phyloP scores from a whole-genome alignment of 352 stramenopile species.

The Phytopythium helicoides region DNA sequence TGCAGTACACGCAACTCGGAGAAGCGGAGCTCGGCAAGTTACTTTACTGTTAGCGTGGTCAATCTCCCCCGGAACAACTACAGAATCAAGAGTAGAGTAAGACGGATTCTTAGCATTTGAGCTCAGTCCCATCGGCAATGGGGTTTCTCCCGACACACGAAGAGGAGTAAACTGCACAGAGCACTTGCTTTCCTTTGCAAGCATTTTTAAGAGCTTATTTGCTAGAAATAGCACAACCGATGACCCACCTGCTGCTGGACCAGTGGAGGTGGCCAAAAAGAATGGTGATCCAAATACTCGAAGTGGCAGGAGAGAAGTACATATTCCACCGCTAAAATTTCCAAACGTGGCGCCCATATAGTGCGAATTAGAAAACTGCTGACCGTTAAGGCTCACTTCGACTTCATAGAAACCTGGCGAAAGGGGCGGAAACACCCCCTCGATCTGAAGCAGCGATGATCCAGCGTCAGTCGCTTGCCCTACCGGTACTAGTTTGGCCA shows the following conservation, averaged over 20 bases:
- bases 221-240: constrained; percentile 54
- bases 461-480: no score
- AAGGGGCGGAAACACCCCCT: constrained; percentile 28
- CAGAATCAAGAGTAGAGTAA: constrained; percentile 17
- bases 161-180: constrained; percentile 57
- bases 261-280: constrained; percentile 57
- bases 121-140: neutral
- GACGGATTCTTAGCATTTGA: neutral
- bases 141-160: constrained; percentile 8
- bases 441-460: constrained; percentile 1
- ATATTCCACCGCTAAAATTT: constrained; percentile 61
- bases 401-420: constrained; percentile 54
- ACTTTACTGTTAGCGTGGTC: constrained; percentile 40
- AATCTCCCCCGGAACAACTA: constrained; percentile 46
- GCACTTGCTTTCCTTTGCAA: constrained; percentile 49
- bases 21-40: constrained; percentile 51
- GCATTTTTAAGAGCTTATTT: constrained; percentile 44
- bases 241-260: constrained; percentile 56
- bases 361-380: constrained; percentile 57
- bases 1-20: constrained; percentile 39
- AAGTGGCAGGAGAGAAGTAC: constrained; percentile 58
- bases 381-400: constrained; percentile 63
- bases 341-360: constrained; percentile 58
- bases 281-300: constrained; percentile 58
- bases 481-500: neutral